Conservation (phyloP, 805 yeast species). For the Nakazawaea populi region DNA sequence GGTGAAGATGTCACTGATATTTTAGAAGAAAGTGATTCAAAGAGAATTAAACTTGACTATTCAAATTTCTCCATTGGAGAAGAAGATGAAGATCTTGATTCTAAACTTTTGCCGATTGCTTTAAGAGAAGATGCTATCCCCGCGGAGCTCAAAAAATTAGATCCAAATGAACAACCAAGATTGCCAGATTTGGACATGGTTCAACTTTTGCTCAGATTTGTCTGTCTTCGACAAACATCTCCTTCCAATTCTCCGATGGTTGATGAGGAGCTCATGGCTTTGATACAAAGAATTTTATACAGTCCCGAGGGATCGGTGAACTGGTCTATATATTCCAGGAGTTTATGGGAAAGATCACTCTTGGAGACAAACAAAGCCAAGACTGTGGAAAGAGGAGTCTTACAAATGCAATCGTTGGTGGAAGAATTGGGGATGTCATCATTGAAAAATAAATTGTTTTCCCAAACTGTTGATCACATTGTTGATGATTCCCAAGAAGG, state of each 20-base stretch:
- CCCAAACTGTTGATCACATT: slow-evolving; percentile 27
- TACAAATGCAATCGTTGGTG: slow-evolving; percentile 88
- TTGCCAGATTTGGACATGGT: slow-evolving; percentile 64
- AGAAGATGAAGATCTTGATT: slow-evolving; percentile 19
- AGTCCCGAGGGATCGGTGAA: slow-evolving; percentile 43
- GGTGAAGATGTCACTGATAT: slow-evolving; percentile 38
- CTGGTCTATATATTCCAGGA: slow-evolving; percentile 75
- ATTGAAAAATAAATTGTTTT: slow-evolving; percentile 51
- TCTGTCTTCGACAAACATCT: slow-evolving; percentile 58
- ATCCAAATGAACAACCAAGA: slow-evolving; percentile 79
- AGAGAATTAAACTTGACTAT: slow-evolving; percentile 36
- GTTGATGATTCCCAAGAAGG: slow-evolving; percentile 24
- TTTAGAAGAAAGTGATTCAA: slow-evolving; percentile 26
- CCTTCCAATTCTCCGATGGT: slow-evolving; percentile 68
- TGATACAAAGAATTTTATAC: slow-evolving; percentile 66
- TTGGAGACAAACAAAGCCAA: slow-evolving; percentile 75
- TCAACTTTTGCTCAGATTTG: slow-evolving; percentile 66
- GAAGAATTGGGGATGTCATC: slow-evolving; percentile 74
- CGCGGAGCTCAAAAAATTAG: slow-evolving; percentile 40
- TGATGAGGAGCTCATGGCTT: slow-evolving; percentile 77
- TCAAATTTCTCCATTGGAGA: slow-evolving; percentile 13
- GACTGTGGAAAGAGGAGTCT: slow-evolving; percentile 88
- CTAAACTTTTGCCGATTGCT: slow-evolving; percentile 57
- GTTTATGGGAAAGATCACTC: slow-evolving; percentile 85
- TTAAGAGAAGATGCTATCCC: slow-evolving; percentile 62